Evolutionary conservation across 345 rosid species (phyloP).

Genomic region (Citrus mangshanensis): DNA sequence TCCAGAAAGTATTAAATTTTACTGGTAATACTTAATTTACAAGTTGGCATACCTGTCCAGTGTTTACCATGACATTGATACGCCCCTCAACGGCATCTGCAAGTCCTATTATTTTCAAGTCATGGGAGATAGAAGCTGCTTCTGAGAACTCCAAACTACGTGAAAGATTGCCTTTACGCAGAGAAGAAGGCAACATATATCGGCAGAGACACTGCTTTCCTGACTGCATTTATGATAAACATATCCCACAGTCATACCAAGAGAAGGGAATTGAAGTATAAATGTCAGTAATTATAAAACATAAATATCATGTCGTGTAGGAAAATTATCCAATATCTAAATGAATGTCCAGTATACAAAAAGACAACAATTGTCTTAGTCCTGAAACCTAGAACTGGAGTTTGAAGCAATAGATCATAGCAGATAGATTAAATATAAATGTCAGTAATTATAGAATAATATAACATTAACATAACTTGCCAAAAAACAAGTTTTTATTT

Average conservation of each 20-base stretch:
- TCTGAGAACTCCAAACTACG: conserved; percentile 48
- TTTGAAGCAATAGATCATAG: not conserved
- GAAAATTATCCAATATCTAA: not conserved
- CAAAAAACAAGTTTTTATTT: not conserved
- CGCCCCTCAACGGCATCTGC: conserved; percentile 86
- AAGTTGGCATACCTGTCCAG: conserved; percentile 60
- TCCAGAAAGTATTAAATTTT: not conserved
- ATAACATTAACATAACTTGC: not conserved
- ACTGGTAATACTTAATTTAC: not conserved
- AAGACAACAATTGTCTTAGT: not conserved
- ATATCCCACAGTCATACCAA: conserved; percentile 1
- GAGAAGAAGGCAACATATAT: conserved; percentile 62
- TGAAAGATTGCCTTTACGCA: conserved; percentile 42
- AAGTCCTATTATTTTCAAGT: conserved; percentile 67
- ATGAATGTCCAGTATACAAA: not conserved
- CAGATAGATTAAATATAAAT: not conserved
- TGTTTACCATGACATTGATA: conserved; percentile 65
- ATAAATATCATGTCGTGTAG: not conserved
- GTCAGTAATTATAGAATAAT: not conserved
- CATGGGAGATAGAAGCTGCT: conserved; percentile 43
- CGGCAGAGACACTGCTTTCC: conserved; percentile 91
- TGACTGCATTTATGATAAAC: conserved; percentile 53
- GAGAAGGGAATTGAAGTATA: conserved; percentile 2
- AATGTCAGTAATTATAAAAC: not conserved
- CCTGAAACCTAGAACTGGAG: not conserved